Conservation (phyloP, 345 rosid genomes). For the Populus alba region DNA sequence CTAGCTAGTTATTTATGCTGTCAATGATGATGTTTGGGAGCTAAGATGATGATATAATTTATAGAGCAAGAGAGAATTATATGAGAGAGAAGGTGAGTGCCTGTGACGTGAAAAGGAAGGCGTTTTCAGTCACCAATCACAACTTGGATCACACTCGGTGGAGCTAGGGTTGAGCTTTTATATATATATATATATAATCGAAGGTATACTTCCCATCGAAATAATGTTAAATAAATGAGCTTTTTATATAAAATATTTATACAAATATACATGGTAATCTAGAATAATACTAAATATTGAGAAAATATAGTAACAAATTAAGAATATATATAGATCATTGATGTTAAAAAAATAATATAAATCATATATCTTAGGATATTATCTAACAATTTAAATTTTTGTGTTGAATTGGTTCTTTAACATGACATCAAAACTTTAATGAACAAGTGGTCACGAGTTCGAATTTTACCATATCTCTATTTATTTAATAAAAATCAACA, state of each 20-base stretch:
- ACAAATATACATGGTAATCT: no score
- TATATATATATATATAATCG: background rate
- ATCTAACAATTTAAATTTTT: no score
- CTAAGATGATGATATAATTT: conserved; percentile 14
- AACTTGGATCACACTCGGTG: conserved; percentile 11
- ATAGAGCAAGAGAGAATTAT: conserved; percentile 12
- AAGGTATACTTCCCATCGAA: conserved; percentile 1
- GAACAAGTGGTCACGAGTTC: no score
- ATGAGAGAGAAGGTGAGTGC: background rate
- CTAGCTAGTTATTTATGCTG: background rate
- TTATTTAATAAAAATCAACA: no score
- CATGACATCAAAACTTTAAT: no score
- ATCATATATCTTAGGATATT: accelerated
- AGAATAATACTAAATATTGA: no score
- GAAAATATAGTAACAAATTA: no score
- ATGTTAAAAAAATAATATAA: no score
- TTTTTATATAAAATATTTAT: background rate
- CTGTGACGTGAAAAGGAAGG: conserved; percentile 54
- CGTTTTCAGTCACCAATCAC: conserved; percentile 16
- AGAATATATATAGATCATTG: no score
- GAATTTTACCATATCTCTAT: accelerated
- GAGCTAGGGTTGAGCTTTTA: background rate
- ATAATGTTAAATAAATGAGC: conserved; percentile 11
- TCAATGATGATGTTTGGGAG: conserved; percentile 7
- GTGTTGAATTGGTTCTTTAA: accelerated